phyloP scores from a whole-genome alignment of 805 yeast species.

The Wickerhamiella kazuoi region DNA sequence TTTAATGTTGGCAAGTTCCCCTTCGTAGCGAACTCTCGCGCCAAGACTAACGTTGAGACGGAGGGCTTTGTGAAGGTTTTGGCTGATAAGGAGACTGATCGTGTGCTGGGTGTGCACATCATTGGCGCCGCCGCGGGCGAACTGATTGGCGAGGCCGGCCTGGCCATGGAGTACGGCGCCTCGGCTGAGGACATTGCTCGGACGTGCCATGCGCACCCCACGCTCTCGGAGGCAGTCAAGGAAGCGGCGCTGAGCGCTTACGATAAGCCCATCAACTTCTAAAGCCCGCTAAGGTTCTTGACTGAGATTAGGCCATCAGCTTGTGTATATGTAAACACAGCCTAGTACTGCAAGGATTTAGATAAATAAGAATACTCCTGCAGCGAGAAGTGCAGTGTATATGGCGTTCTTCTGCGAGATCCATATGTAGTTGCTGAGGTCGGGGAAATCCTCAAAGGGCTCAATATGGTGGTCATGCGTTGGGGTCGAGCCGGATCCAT shows the following conservation, averaged over 20 bases:
- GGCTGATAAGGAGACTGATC: constrained; percentile 93
- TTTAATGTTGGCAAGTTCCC: constrained; percentile 97
- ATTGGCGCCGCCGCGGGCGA: constrained; percentile 98
- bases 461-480: no score
- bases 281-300: no score
- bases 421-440: no score
- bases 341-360: no score
- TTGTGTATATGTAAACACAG: no score
- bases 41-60: constrained; percentile 92
- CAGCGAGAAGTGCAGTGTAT: no score
- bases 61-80: constrained; percentile 94
- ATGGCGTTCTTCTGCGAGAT: no score
- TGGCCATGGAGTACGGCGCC: constrained; percentile 97
- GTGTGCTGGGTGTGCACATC: constrained; percentile 91
- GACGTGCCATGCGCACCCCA: constrained; percentile 98
- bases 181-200: constrained; percentile 95
- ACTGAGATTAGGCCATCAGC: no score
- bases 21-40: constrained; percentile 97
- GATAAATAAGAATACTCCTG: no score
- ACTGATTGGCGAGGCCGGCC: constrained; percentile 97
- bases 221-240: constrained; percentile 92
- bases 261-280: constrained; percentile 79
- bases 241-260: constrained; percentile 92
- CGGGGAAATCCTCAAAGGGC: no score
- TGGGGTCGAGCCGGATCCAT: no score